Base-by-base conservation (phyloP, 2,329 filamentous ascomycete genomes). In the Penicillium sp. region DNA sequence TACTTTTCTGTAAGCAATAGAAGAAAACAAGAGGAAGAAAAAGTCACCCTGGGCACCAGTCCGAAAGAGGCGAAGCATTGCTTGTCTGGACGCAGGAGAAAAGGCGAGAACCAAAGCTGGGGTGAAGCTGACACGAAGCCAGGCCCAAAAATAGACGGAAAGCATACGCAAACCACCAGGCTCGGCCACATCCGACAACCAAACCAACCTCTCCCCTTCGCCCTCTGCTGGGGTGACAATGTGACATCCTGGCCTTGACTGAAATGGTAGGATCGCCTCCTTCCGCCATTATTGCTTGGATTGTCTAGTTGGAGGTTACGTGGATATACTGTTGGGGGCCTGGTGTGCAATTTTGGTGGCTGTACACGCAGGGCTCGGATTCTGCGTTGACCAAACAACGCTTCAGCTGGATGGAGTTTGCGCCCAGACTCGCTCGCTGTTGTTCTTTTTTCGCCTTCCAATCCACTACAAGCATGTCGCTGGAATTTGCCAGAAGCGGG, bases 91-190 rank as follows among this genome's bases (percentile, higher is more conserved):
- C 21, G 35, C 13, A 41, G 35, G 35, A 15, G 15, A 15, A 41
- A 41, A 38, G 15, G 35, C 4, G 15, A 13, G 35, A 38, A 38
- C 35, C 35, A 38, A 13, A 41, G 35, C 35, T 41, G 35, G 35
- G 35, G 31, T 38, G 31, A 51, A 59, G 58, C 51, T 54, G 58
- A 61, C 58, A 60, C 55, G 50, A 62, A 30, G 38, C 21, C 46
- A 29, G 49, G 11, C 3, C 55, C 63, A 63, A 65, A 65, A 65
- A 65, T 65, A 65, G 63, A 52, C 53, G 54, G 56, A 41, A 41
- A 48, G 63, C 57, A 65, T 65, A 65, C 63, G 63, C 63, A 65
- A 61, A 58, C 63, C 57, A 55, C 51, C 11, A 41, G 35, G 35
- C 48, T 44, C 56, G 48, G 38, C 48, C 48, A 46, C n/a, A 21